These are phyloP conservation scores for Xylariales sp. DNA, from an alignment of 2,329 filamentous ascomycete genomes.

Conservation along the genomic window DNA sequence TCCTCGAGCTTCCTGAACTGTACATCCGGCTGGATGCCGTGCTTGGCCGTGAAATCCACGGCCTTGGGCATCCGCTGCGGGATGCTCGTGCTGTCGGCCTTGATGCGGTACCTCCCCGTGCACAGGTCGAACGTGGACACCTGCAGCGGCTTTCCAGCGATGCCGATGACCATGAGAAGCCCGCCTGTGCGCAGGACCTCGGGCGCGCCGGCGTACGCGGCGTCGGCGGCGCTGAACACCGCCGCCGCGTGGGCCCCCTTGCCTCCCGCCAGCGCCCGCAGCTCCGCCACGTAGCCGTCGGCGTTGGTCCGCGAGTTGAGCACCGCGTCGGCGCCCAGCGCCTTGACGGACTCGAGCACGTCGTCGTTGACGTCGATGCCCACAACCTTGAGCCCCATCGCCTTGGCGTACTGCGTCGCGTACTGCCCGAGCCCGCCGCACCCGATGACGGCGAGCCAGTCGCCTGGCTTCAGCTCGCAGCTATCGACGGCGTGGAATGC, in stretches of 20 bases:
- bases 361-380: constrained; percentile 17
- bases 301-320: constrained; percentile 8
- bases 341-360: constrained; percentile 9
- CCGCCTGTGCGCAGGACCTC: constrained; percentile 5
- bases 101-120: not conserved
- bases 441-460: constrained; percentile 21
- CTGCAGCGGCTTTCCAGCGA: constrained; percentile 8
- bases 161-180: constrained; percentile 11
- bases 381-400: constrained; percentile 17
- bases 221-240: not conserved
- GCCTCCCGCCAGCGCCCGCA: not conserved
- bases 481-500: constrained; percentile 15
- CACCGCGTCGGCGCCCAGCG: constrained; percentile 6
- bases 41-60: not conserved
- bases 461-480: constrained; percentile 8
- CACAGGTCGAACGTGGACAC: constrained; percentile 1
- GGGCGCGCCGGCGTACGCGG: not conserved
- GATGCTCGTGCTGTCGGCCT: not conserved
- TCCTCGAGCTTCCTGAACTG: not conserved
- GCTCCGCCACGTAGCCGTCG: not conserved
- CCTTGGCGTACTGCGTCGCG: constrained; percentile 16
- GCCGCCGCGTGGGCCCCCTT: not conserved
- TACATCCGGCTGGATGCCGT: not conserved
- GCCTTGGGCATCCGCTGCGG: not conserved
- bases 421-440: constrained; percentile 18